phyloP scores from a whole-genome alignment of 257 asterid species.

The Solanum microdontum region DNA sequence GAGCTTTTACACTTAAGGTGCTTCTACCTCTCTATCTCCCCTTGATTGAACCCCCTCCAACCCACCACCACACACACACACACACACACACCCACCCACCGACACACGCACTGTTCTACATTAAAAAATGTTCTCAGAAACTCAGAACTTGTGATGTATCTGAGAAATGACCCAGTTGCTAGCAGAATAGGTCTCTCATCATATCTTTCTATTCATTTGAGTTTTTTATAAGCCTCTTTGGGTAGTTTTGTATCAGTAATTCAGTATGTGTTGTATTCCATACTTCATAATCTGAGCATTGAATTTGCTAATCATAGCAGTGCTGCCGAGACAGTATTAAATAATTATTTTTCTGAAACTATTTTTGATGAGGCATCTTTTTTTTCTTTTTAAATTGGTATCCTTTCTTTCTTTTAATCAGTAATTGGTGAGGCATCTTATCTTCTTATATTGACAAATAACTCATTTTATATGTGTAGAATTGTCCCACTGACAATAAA shows the following conservation, averaged over 20 bases:
- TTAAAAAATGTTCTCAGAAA: neutral
- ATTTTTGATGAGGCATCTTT: neutral
- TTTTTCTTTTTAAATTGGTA: neutral
- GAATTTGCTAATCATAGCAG: neutral
- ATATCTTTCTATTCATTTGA: neutral
- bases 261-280: neutral
- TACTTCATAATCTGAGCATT: neutral
- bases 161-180: neutral
- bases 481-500: neutral
- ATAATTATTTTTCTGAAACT: neutral
- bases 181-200: neutral
- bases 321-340: neutral
- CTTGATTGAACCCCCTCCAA: neutral
- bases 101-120: neutral
- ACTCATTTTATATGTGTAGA: neutral
- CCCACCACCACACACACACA: neutral
- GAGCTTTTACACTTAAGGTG: constrained; percentile 94
- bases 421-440: neutral
- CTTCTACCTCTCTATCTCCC: neutral
- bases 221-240: neutral
- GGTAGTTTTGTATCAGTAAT: neutral
- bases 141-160: neutral
- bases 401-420: neutral
- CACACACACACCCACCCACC: neutral
- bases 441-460: neutral